phyloP scores from a whole-genome alignment of 1,284 basidiomycete species.

The Cutaneotrichosporon sp. region DNA sequence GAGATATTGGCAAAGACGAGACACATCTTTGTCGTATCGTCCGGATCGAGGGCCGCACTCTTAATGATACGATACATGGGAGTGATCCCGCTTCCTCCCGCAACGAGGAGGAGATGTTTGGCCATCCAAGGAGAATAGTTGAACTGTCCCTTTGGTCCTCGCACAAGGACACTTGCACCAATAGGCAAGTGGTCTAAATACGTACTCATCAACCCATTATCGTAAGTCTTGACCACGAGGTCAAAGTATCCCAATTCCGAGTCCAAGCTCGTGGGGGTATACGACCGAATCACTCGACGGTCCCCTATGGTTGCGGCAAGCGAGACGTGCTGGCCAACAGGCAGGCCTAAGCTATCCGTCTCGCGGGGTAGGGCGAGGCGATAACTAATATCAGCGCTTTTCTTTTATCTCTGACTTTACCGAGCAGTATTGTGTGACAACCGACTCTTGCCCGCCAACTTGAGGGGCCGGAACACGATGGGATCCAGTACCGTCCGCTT shows the following conservation, averaged over 20 bases:
- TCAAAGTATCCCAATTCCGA: slow-evolving; percentile 92
- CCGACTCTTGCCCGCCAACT: slow-evolving; percentile 73
- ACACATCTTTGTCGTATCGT: slow-evolving; percentile 74
- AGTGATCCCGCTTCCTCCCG: slow-evolving; percentile 89
- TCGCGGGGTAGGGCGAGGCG: slow-evolving; percentile 77
- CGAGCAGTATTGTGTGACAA: slow-evolving; percentile 81
- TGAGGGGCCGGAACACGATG: slow-evolving; percentile 72
- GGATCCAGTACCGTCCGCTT: slow-evolving; percentile 37
- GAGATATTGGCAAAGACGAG: slow-evolving; percentile 97
- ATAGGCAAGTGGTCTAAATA: slow-evolving; percentile 76
- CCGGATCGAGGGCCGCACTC: slow-evolving; percentile 78
- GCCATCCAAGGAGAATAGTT: slow-evolving; percentile 68
- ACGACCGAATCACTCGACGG: slow-evolving; percentile 84
- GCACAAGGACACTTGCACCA: slow-evolving; percentile 81
- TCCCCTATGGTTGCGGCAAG: slow-evolving; percentile 86
- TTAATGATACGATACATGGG: slow-evolving; percentile 95
- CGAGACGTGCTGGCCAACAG: slow-evolving; percentile 94
- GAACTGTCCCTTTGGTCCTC: slow-evolving; percentile 95
- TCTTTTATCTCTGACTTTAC: slow-evolving; percentile 31
- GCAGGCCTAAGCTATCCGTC: slow-evolving; percentile 80
- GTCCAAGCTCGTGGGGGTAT: slow-evolving; percentile 92
- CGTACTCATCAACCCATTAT: slow-evolving; percentile 92
- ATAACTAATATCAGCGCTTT: slow-evolving; percentile 61
- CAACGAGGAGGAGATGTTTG: slow-evolving; percentile 87
- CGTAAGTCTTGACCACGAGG: slow-evolving; percentile 96